Evolutionary conservation across 2,329 filamentous ascomycete genomes (phyloP), one percentile per base, ranked within the genome.

Genomic region (Fusarium piperis): DNA sequence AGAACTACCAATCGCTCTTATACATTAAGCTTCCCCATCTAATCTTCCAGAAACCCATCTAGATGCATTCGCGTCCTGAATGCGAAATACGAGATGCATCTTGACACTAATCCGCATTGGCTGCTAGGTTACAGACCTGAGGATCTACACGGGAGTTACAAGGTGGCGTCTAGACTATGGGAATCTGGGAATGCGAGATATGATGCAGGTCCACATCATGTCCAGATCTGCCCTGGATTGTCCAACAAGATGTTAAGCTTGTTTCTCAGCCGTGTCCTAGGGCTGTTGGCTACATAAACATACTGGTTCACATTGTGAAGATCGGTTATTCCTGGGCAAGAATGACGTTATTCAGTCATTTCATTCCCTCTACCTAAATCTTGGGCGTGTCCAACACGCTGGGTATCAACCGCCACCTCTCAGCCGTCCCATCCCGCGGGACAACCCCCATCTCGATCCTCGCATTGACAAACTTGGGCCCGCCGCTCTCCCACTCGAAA

Each of bases 401-500:
- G 52, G 76, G 68, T 68, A 78, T 68, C 70, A 80, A 64, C 11
- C 62, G 52, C 74, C 74, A 76, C 30, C 73, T 64, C 66, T 73
- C 64, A 7, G 70, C 62, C 9, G 71, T 67, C 36, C 51, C 79
- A 65, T 82, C 80, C 11, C 72, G 64, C 1, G 81, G 80, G 36
- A 82, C 70, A 26, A 71, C 63, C 1, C 80, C 81, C 69, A 75
- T 76, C 16, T 62, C 67, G 18, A 67, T 20, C 18, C 81, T 78
- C 10, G 75, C 53, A 73, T 86, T 86, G 6, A 83, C 79, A 67
- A 84, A 88, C 0, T 73, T 79, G 33, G 80, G 78, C 3, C 81
- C 84, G 2, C 91, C 91, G 72, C 89, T 91, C 38, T 85, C 82
- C 91, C 91, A 93, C 5, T 86, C 83, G 72, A 87, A 92, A 72